A percentile compares a stretch with the other conserved stretches of the same genome.
Conservation (phyloP, 805 yeast genomes). For the Candida nanaspora region DNA sequence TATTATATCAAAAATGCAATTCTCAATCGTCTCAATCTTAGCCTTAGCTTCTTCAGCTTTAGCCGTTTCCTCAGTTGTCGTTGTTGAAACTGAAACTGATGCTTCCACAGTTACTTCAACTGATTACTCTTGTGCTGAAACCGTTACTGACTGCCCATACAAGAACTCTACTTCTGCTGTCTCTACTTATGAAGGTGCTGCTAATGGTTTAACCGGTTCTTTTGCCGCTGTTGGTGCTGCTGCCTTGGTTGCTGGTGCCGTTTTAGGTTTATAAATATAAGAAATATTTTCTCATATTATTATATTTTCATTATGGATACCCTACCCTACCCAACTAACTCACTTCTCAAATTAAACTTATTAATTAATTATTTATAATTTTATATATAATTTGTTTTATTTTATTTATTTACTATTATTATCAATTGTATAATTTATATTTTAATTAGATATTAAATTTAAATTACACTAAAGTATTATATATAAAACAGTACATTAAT, state of each 20-base stretch:
- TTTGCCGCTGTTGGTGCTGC: conserved; percentile 27
- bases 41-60: conserved; percentile 32
- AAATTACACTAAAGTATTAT: too few relatives aligned
- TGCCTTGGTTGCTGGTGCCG: conserved; percentile 25
- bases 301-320: not conserved
- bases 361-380: too few relatives aligned
- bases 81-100: conserved; percentile 24
- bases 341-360: not conserved
- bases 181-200: conserved; percentile 29
- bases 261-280: conserved; percentile 25
- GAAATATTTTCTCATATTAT: not conserved
- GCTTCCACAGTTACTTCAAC: conserved; percentile 31
- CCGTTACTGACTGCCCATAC: conserved; percentile 28
- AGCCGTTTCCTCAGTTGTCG: conserved; percentile 20
- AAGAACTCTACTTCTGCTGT: conserved; percentile 21
- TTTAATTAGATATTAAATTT: too few relatives aligned
- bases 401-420: too few relatives aligned
- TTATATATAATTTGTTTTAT: too few relatives aligned
- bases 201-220: conserved; percentile 19
- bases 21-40: conserved; percentile 33
- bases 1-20: conserved; percentile 32
- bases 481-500: too few relatives aligned
- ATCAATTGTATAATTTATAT: too few relatives aligned
- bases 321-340: not conserved
- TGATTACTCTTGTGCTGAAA: conserved; percentile 30